Evolutionary conservation across 2,329 filamentous ascomycete genomes (phyloP), one percentile per base, ranked within the genome.

Genomic region (Trichoderma breve): DNA sequence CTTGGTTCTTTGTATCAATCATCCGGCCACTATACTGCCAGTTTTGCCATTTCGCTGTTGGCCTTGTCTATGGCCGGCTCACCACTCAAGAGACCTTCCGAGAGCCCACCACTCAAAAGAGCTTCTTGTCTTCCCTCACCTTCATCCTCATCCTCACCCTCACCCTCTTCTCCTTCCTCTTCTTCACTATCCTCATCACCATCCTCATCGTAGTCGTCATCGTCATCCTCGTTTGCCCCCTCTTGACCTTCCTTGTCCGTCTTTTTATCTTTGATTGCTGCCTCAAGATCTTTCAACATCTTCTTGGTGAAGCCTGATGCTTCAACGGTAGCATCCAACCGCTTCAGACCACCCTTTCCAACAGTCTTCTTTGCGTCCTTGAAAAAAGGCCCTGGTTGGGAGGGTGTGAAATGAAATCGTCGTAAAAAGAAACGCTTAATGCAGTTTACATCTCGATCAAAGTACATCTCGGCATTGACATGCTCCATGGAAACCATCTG

Each of bases 401-500:
- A 92, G 79, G 91, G 92, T 3, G 90, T 90, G 79, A 98, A 99
- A 76, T 94, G 91, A 81, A 97, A 99, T 34, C 94, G 90, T 26
- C 95, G 88, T 78, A 93, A 87, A 79, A 99, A 99, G 81, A 97
- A 99, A 36, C 93, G 90, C 83, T 98, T 98, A 78, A 99, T 92
- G 82, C 97, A 99, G 74, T 93, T 90, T 15, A 99, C 95, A 77
- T 99, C 96, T 74, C 96, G 91, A 80, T 98, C 93, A 81, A 99
- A 99, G 82, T 99, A 98, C 89, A 95, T 97, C 79, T 97, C 92
- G 21, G 96, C 97, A 78, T 99, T 98, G 43, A 86, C 83, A 79
- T 99, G 96, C 76, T 97, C 94, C 80, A 97, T 94, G 1, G 95
- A 98, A 2, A 99, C 90, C 92, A 98, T 98, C 80, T 99, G 96